Percentiles rank a stretch among this genome's conserved stretches.
Evolutionary conservation across 2,329 filamentous ascomycete species (phyloP).

Genomic region (Cytospora chrysosperma): DNA sequence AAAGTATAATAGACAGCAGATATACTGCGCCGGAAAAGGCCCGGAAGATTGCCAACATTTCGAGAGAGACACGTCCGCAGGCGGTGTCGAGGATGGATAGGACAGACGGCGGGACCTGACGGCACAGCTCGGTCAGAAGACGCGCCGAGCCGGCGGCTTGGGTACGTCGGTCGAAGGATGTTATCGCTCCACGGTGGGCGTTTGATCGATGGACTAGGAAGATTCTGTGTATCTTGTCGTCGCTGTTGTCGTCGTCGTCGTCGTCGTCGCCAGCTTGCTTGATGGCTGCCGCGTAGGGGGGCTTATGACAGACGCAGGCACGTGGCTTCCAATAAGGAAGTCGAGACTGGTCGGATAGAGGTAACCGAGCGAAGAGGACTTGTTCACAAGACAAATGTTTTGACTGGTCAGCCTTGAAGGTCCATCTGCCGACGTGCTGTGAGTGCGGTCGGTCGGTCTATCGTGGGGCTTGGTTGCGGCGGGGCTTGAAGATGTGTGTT

Average conservation of each 20-base stretch:
- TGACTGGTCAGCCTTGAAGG: conserved; percentile 13
- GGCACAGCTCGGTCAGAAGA: conserved; percentile 7
- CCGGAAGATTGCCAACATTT: conserved; percentile 80
- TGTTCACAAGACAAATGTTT: not conserved
- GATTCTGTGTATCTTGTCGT: not conserved
- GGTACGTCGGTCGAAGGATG: not conserved
- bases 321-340: not conserved
- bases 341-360: not conserved
- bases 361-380: not conserved
- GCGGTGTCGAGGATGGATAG: not conserved
- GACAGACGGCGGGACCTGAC: not conserved
- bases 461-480: not conserved
- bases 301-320: conserved; percentile 22
- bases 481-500: not conserved
- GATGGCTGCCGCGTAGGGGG: not conserved
- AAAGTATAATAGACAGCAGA: conserved; percentile 88
- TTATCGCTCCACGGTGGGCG: not conserved
- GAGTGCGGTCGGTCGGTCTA: not conserved
- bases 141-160: conserved; percentile 4
- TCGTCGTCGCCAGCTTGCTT: not conserved
- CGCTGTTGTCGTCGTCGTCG: not conserved
- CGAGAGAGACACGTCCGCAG: conserved; percentile 29
- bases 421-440: conserved; percentile 19
- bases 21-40: conserved; percentile 79
- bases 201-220: not conserved